Evolutionary conservation across 1,284 basidiomycete genomes (phyloP), one percentile per base, ranked within the genome.

Genomic region (Malassezia globosa): DNA sequence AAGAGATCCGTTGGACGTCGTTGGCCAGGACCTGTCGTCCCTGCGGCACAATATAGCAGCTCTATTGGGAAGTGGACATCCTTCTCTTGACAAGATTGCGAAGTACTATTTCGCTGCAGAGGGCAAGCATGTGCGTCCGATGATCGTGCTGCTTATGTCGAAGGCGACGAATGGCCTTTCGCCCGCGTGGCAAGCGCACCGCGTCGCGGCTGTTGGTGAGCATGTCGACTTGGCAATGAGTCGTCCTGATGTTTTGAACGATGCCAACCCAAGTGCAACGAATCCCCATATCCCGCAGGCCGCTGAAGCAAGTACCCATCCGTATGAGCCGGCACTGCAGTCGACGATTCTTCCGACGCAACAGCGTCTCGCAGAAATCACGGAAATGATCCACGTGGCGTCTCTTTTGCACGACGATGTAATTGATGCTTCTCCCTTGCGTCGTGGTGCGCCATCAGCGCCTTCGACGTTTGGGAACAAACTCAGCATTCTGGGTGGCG

Each of bases 371-470:
- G 92, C 92, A 1, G 87, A 92, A 68, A 94, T 99, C 49, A 84
- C 88, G 42, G 94, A 99, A 73, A 95, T 97, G 88, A 88, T 99
- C 55, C 90, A 97, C 71, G 87, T 95, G 56, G 92, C 94, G 24
- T 92, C 87, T 1, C 77, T 94, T 6, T 76, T 99, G 14, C 94
- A 97, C 71, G 89, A 99, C 78, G 86, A 88, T 63, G 89, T 97
- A 42, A 83, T 89, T 55, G 92, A 97, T 76, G 78, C 78, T 51
- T 87, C 90, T 0, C 76, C 81, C 13, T 78, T 89, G 2, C 82
- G 92, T 1, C 79, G 92, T 2, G 83, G 85, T 5, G 79, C 78
- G 0, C 80, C 87, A 3, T 86, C 84, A 11, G 88, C 88, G 0
- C 94, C 90, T 0, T 78, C 81, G 7, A 81, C 81, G 7, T 92